phyloP scores from a whole-genome alignment of 2,329 filamentous ascomycete genomes.

The Cryphonectria radicalis region DNA sequence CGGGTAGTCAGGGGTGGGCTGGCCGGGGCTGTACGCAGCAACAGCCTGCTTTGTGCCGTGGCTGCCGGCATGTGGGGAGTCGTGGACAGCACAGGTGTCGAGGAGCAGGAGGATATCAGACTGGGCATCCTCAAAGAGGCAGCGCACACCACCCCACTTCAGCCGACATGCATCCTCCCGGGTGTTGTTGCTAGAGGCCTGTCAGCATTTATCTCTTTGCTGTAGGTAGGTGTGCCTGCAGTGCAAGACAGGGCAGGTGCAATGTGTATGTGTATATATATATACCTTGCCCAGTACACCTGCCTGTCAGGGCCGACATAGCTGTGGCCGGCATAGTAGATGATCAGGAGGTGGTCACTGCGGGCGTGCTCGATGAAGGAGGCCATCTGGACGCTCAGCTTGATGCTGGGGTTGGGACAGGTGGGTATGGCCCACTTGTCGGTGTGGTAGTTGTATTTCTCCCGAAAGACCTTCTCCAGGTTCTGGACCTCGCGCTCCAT shows the following conservation, averaged over 20 bases:
- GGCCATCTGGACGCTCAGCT: constrained; percentile 63
- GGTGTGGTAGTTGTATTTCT: constrained; percentile 64
- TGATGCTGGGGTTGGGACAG: constrained; percentile 61
- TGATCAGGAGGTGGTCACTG: constrained; percentile 64
- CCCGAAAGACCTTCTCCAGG: constrained; percentile 61
- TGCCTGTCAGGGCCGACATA: constrained; percentile 63
- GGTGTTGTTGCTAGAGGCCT: constrained; percentile 54
- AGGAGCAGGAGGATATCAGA: constrained; percentile 67
- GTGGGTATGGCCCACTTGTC: constrained; percentile 66
- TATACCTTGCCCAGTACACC: constrained; percentile 68
- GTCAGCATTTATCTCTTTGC: constrained; percentile 32
- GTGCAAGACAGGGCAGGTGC: background rate
- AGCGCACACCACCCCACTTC: constrained; percentile 67
- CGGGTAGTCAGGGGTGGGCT: constrained; percentile 48
- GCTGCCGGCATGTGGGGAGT: constrained; percentile 54
- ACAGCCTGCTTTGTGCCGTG: constrained; percentile 66
- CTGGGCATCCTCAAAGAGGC: constrained; percentile 64
- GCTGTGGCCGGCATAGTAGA: constrained; percentile 68
- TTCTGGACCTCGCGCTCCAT: constrained; percentile 57
- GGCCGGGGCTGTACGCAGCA: constrained; percentile 61
- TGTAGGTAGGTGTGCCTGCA: background rate
- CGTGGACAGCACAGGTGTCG: constrained; percentile 63
- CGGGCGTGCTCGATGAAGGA: constrained; percentile 62
- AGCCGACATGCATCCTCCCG: constrained; percentile 63
- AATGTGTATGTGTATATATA: too few relatives aligned